Percentiles rank a stretch among this genome's conserved stretches.
These are phyloP conservation scores for Melastoma malabathricum DNA, from an alignment of 345 rosid species.

Conservation along the genomic window DNA sequence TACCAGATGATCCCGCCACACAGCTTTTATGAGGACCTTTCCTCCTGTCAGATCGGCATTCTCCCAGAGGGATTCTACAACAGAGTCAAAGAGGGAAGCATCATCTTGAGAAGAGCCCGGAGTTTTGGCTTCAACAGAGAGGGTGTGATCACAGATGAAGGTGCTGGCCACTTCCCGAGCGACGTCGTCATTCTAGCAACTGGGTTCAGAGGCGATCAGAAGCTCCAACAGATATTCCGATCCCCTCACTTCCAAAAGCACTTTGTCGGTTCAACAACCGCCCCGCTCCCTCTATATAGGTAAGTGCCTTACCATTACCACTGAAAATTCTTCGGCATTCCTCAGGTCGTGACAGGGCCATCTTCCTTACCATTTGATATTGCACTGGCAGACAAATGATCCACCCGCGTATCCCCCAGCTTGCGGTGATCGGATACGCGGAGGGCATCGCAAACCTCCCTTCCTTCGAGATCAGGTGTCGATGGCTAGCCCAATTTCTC, in stretches of 20 bases:
- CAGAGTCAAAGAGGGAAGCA: constrained; percentile 18
- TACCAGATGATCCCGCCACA: constrained; percentile 18
- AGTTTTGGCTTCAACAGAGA: constrained; percentile 12
- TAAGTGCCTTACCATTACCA: neutral
- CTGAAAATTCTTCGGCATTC: neutral
- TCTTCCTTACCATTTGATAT: no score
- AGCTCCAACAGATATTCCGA: constrained; percentile 17
- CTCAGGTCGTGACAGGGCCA: no score
- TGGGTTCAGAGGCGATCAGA: constrained; percentile 18
- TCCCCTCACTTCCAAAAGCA: constrained; percentile 13
- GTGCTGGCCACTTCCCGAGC: constrained; percentile 8
- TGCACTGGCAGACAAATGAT: constrained; percentile 15
- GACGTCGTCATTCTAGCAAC: constrained; percentile 20
- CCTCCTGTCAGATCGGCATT: constrained; percentile 7
- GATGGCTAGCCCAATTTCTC: constrained; percentile 16
- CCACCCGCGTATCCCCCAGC: constrained; percentile 21
- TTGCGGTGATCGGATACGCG: constrained; percentile 15
- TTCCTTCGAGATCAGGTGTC: constrained; percentile 14
- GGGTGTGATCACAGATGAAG: constrained; percentile 10
- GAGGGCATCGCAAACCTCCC: constrained; percentile 16
- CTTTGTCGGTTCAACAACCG: constrained; percentile 8
- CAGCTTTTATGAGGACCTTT: constrained; percentile 12
- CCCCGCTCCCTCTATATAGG: constrained; percentile 11
- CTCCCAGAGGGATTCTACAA: constrained; percentile 19
- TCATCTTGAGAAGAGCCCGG: constrained; percentile 13